Conservation (phyloP, 2,329 filamentous ascomycete genomes). For the Stylonectria norvegica region DNA sequence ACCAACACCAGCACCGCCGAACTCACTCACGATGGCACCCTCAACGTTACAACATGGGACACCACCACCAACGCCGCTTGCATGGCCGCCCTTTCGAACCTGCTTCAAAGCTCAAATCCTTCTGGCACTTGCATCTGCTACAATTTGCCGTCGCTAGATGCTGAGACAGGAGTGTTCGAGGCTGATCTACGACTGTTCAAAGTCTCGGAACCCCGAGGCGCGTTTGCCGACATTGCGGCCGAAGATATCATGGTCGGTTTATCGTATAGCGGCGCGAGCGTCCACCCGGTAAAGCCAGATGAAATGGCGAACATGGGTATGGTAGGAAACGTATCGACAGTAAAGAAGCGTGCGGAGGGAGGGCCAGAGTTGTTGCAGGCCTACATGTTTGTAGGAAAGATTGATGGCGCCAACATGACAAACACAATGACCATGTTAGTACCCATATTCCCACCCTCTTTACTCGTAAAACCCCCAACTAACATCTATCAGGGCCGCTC, state of each 20-base stretch:
- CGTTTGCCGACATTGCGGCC: conserved; percentile 50
- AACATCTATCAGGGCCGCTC: conserved; percentile 45
- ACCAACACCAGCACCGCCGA: conserved; percentile 26
- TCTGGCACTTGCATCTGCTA: conserved; percentile 79
- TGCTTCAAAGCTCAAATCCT: conserved; percentile 63
- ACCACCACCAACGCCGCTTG: conserved; percentile 57
- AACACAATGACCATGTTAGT: conserved; percentile 60
- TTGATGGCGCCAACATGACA: conserved; percentile 55
- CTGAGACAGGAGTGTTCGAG: conserved; percentile 65
- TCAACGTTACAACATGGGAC: conserved; percentile 58
- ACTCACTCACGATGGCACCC: conserved; percentile 41
- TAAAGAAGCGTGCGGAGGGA: conserved; percentile 18
- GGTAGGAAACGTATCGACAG: conserved; percentile 14
- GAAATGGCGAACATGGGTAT: conserved; percentile 26
- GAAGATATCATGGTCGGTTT: conserved; percentile 54
- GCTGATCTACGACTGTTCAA: conserved; percentile 75
- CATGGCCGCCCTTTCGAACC: conserved; percentile 48
- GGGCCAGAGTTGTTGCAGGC: conserved; percentile 52
- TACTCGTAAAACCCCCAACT: conserved; percentile 16
- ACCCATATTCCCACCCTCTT: neutral
- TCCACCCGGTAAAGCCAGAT: conserved; percentile 26
- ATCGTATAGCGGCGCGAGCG: conserved; percentile 49
- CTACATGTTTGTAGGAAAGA: conserved; percentile 66
- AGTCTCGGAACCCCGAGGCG: conserved; percentile 56
- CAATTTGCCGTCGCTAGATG: conserved; percentile 71